Conservation (phyloP, 2,329 filamentous ascomycete species). For the Seiridium cupressi region DNA sequence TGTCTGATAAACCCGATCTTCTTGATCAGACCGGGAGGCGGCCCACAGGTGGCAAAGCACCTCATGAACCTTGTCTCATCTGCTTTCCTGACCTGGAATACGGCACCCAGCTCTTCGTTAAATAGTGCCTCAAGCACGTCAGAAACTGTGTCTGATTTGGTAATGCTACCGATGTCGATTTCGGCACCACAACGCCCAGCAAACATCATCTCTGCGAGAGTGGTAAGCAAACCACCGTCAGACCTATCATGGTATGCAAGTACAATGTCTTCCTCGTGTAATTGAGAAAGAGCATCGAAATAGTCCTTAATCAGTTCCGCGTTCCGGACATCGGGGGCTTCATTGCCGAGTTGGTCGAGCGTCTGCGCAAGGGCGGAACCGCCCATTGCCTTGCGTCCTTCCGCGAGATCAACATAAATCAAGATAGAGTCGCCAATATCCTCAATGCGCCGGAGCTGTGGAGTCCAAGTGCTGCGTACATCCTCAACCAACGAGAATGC, state of each 20-base stretch:
- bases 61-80: conserved; percentile 84
- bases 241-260: conserved; percentile 94
- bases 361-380: conserved; percentile 90
- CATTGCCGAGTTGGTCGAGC: conserved; percentile 80
- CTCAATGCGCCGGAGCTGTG: conserved; percentile 76
- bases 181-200: conserved; percentile 88
- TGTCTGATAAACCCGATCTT: conserved; percentile 78
- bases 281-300: conserved; percentile 77
- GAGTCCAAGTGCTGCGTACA: conserved; percentile 88
- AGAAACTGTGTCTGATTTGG: conserved; percentile 59
- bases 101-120: conserved; percentile 92
- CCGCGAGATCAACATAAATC: conserved; percentile 86
- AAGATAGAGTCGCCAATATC: conserved; percentile 87
- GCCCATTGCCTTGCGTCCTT: conserved; percentile 77
- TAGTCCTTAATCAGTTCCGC: conserved; percentile 81
- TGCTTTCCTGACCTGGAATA: conserved; percentile 88
- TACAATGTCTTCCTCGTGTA: conserved; percentile 60
- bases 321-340: conserved; percentile 83
- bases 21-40: conserved; percentile 76
- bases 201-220: conserved; percentile 96
- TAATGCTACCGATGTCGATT: conserved; percentile 75
- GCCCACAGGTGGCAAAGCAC: conserved; percentile 88
- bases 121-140: conserved; percentile 78
- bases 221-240: conserved; percentile 88
- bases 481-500: conserved; percentile 84